Evolutionary conservation across 441 rosid genomes (phyloP).

Genomic region (Omphalea diandra): DNA sequence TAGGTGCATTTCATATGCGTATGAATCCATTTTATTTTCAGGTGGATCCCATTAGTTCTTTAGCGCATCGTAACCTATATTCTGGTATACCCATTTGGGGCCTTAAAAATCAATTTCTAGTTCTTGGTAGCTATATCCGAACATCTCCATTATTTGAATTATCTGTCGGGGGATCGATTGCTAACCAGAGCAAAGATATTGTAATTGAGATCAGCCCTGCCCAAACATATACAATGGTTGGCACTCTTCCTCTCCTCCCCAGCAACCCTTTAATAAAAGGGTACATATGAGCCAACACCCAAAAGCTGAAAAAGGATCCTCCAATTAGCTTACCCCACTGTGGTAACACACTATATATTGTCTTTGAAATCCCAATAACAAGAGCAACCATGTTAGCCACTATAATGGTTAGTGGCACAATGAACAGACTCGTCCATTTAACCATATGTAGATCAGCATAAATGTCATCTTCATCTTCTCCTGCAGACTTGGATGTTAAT

Average conservation of each 20-base stretch:
- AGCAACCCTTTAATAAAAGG: constrained; percentile 83
- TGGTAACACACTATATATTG: constrained; percentile 72
- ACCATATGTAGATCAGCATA: constrained; percentile 78
- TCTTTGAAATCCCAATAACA: constrained; percentile 66
- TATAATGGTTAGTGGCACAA: constrained; percentile 79
- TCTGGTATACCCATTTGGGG: too few species aligned
- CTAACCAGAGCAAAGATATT: constrained; percentile 67
- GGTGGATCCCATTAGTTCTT: too few species aligned
- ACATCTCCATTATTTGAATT: constrained; percentile 11
- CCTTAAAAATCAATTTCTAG: background rate
- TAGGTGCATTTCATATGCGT: too few species aligned
- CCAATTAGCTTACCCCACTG: constrained; percentile 80
- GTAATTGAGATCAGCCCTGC: constrained; percentile 74
- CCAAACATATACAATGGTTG: constrained; percentile 84
- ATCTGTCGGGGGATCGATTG: constrained; percentile 60
- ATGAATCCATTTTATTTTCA: too few species aligned
- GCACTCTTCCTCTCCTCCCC: constrained; percentile 90
- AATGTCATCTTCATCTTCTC: constrained; percentile 68
- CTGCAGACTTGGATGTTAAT: constrained; percentile 61
- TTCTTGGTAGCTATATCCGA: background rate
- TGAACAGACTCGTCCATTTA: constrained; percentile 83
- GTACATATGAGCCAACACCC: constrained; percentile 89
- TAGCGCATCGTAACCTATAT: too few species aligned
- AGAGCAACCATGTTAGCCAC: constrained; percentile 62
- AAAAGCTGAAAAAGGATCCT: constrained; percentile 78